These are phyloP conservation scores for Rhynchosporium secalis DNA, from an alignment of 2,329 filamentous ascomycete genomes.

Conservation along the genomic window DNA sequence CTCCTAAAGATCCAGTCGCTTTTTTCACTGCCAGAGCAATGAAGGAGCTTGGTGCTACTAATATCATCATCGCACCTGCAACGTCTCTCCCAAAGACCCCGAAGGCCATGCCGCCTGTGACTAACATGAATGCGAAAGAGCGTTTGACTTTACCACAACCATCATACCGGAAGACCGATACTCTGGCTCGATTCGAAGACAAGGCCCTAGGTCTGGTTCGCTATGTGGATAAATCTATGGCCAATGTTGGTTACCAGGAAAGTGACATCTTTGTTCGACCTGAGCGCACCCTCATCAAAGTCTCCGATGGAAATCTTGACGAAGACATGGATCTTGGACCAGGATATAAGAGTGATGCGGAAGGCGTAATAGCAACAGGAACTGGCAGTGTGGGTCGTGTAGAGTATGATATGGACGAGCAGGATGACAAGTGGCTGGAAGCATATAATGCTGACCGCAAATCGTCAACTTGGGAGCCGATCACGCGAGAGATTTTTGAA, in stretches of 20 bases:
- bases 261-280: constrained; percentile 84
- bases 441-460: constrained; percentile 77
- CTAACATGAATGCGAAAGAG: constrained; percentile 78
- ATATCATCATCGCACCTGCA: constrained; percentile 28
- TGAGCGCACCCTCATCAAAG: constrained; percentile 69
- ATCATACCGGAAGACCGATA: constrained; percentile 73
- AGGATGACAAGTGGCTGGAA: constrained; percentile 95
- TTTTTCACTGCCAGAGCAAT: constrained; percentile 53
- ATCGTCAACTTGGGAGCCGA: constrained; percentile 71
- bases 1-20: constrained; percentile 61
- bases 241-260: constrained; percentile 92
- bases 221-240: constrained; percentile 96
- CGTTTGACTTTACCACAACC: constrained; percentile 75
- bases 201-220: constrained; percentile 82
- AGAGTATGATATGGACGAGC: constrained; percentile 99
- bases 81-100: constrained; percentile 51
- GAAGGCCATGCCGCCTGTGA: constrained; percentile 61
- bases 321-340: constrained; percentile 55
- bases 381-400: constrained; percentile 70
- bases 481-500: constrained; percentile 93
- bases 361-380: constrained; percentile 51
- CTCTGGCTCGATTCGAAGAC: constrained; percentile 79
- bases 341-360: constrained; percentile 56
- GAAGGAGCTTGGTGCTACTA: constrained; percentile 34
- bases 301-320: constrained; percentile 58